Conservation (phyloP, 2,329 filamentous ascomycete species). For the Aspergillus luchuensis region DNA sequence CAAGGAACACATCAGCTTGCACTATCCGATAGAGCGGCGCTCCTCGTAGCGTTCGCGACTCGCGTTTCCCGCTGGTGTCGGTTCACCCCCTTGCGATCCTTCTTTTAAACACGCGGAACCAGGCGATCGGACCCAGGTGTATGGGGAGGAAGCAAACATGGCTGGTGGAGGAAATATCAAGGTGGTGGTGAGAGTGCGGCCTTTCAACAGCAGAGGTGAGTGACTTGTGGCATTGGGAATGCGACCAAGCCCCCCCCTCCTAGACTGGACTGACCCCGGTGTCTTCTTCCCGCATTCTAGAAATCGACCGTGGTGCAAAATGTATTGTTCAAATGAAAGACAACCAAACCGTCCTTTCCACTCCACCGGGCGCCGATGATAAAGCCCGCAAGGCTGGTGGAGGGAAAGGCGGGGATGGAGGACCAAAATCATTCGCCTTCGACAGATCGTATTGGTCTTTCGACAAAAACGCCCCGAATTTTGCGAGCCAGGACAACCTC, state of each 20-base stretch:
- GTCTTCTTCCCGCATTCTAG: conserved; percentile 49
- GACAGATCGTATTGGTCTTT: conserved; percentile 99
- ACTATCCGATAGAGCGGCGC: conserved; percentile 29
- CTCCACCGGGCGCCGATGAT: conserved; percentile 65
- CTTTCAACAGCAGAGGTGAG: conserved; percentile 92
- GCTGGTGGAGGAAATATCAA: conserved; percentile 95
- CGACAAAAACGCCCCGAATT: conserved; percentile 75
- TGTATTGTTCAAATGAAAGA: conserved; percentile 97
- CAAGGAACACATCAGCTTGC: conserved; percentile 11
- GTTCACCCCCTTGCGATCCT: conserved; percentile 17
- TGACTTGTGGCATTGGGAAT: conserved; percentile 6
- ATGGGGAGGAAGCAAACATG: conserved; percentile 55
- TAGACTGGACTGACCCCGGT: conserved; percentile 13
- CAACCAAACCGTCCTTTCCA: conserved; percentile 81
- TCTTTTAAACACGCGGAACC: conserved; percentile 17
- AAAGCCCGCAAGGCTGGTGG: conserved; percentile 52
- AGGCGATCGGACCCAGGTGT: conserved; percentile 28
- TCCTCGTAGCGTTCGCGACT: conserved; percentile 38
- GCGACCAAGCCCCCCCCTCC: not conserved
- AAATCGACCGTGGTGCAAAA: conserved; percentile 88
- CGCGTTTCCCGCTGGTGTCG: conserved; percentile 22
- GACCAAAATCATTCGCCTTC: conserved; percentile 87
- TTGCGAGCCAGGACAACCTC: conserved; percentile 85
- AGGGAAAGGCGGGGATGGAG: conserved; percentile 66
- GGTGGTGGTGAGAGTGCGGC: conserved; percentile 95